These are phyloP conservation scores for Luffa aegyptiaca DNA, from an alignment of 306 rosid genomes.

Conservation along the genomic window DNA sequence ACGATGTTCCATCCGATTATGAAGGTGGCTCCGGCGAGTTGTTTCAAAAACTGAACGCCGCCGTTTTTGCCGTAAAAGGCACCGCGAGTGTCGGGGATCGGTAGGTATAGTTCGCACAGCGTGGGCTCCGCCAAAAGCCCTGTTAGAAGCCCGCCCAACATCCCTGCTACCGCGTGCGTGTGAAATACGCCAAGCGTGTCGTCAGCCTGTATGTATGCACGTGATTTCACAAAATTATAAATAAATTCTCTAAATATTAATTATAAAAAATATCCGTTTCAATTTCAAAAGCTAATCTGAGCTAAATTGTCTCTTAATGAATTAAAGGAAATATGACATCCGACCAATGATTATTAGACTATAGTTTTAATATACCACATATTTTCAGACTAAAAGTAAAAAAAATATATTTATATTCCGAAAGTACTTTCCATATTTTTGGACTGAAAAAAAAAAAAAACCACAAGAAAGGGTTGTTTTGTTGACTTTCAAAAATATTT, in stretches of 20 bases:
- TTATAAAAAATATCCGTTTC: too few relatives aligned
- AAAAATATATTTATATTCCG: too few relatives aligned
- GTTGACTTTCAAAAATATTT: too few relatives aligned
- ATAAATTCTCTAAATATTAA: background rate
- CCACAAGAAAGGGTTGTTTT: too few relatives aligned
- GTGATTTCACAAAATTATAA: background rate
- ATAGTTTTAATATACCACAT: too few relatives aligned
- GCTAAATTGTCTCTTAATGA: too few relatives aligned
- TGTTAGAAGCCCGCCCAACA: conserved; percentile 77
- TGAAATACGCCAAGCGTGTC: conserved; percentile 91
- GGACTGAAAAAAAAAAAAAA: too few relatives aligned
- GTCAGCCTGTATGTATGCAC: conserved; percentile 47
- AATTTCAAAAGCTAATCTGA: too few relatives aligned
- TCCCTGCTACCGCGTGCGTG: conserved; percentile 95
- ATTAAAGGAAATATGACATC: too few relatives aligned
- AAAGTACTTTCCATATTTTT: too few relatives aligned
- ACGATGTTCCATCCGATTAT: conserved; percentile 77
- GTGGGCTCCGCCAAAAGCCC: conserved; percentile 92
- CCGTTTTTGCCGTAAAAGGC: conserved; percentile 83
- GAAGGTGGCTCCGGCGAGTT: conserved; percentile 60
- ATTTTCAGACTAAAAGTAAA: too few relatives aligned
- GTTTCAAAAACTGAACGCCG: conserved; percentile 60
- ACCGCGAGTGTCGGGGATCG: conserved; percentile 47
- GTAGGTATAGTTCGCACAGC: conserved; percentile 46
- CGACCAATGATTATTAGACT: too few relatives aligned